Evolutionary conservation across 495 filamentous ascomycete genomes (phyloP), one percentile per base, ranked within the genome.

Genomic region (Lichina pygmaea): DNA sequence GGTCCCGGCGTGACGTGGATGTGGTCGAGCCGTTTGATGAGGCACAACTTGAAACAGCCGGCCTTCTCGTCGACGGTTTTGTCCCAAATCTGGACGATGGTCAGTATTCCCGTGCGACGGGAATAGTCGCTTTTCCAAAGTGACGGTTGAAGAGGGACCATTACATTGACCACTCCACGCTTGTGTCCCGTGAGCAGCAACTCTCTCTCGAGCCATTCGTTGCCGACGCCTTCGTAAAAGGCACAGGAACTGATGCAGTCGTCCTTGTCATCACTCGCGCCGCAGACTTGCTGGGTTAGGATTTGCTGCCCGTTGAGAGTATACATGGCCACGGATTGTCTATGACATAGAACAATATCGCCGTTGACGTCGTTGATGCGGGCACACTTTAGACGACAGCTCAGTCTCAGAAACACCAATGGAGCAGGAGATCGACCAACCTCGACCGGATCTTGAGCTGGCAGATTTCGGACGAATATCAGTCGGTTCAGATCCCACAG

Each of bases 401-500:
- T 7, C 43, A 40, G n/a, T 12, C 6, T 12, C 16, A 3, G 7
- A 6, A 50, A 32, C 44, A 34, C 38, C 32, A 43, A 24, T n/a
- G 12, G 33, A 53, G 0, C 34, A 49, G 41, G 41, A 33, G 16
- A 11, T 45, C 10, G 13, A 51, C 57, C 54, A 58, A 72, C 70
- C 53, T 72, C 66, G 2, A 72, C 64, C 13, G 56, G 55, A 9
- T 66, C 62, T 32, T 64, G 60, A 5, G 57, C 51, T 12, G 75
- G 68, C 31, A 95, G 64, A 52, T 78, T 73, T 16, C 86, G 74
- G 13, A 95, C 72, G 53, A 93, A 91, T 34, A 77, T 75, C 36
- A 81, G 70, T 8, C 81, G 75, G 57, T 95, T 95, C 13, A 95
- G 63, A 58, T 94, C 86, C 89, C 91, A 95, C 11, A 95, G 65